Percentiles rank a stretch among this genome's conserved stretches.
phyloP scores from a whole-genome alignment of 257 asterid species.

The Ajuga chamaepitys region DNA sequence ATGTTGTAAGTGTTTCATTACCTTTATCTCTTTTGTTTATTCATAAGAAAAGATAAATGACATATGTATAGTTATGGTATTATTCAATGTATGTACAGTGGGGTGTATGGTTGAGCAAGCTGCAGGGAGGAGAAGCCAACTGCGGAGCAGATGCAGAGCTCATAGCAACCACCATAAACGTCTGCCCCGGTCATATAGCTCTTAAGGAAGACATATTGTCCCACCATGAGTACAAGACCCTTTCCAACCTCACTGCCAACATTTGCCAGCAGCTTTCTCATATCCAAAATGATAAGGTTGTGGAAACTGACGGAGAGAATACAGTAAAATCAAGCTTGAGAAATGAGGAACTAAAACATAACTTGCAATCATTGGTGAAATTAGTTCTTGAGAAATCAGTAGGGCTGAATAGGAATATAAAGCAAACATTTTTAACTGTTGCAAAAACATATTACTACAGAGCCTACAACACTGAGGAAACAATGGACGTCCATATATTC shows the following conservation, averaged over 20 bases:
- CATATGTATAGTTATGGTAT: background rate
- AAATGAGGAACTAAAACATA: background rate
- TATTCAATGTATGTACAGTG: slow-evolving; percentile 20
- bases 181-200: slow-evolving; percentile 13
- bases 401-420: slow-evolving; percentile 13
- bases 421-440: slow-evolving; percentile 32
- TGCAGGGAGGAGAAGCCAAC: slow-evolving; percentile 1
- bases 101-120: slow-evolving; percentile 25
- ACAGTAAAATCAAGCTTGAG: background rate
- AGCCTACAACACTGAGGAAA: too few relatives aligned
- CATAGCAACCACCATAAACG: slow-evolving; percentile 26
- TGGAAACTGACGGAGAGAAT: background rate
- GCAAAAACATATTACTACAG: slow-evolving; percentile 27
- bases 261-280: slow-evolving; percentile 20
- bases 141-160: slow-evolving; percentile 26
- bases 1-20: slow-evolving; percentile 7
- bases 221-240: too few relatives aligned
- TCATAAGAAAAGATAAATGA: background rate
- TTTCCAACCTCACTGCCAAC: slow-evolving; percentile 21
- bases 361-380: slow-evolving; percentile 23
- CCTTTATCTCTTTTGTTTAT: background rate
- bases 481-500: too few relatives aligned
- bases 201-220: slow-evolving; percentile 16
- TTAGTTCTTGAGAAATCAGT: slow-evolving; percentile 14
- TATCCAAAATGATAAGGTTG: slow-evolving; percentile 10